phyloP scores from a whole-genome alignment of 106 monocot species.

The Hemerocallis citrina region DNA sequence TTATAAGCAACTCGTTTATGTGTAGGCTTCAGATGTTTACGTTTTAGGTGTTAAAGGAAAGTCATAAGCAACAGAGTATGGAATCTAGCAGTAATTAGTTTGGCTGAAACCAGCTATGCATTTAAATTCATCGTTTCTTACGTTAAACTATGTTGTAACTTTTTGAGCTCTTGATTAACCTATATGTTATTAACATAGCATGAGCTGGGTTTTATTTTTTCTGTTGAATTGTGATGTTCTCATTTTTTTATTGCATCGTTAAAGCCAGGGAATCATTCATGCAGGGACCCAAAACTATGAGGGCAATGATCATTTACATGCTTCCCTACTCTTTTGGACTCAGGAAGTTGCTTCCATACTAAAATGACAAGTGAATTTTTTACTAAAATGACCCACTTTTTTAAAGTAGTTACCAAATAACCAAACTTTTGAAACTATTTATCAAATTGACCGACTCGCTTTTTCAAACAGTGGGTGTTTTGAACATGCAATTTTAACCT shows the following conservation, averaged over 20 bases:
- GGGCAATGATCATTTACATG: background rate
- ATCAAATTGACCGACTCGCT: too few relatives aligned
- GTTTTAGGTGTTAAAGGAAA: too few relatives aligned
- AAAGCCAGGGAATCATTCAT: slow-evolving; percentile 11
- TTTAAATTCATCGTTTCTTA: background rate
- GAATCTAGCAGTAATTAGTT: too few relatives aligned
- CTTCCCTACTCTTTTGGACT: slow-evolving; percentile 4
- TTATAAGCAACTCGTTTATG: too few relatives aligned
- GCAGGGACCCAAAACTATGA: slow-evolving; percentile 5
- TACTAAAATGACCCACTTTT: too few relatives aligned
- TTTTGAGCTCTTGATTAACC: background rate
- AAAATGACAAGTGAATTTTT: too few relatives aligned
- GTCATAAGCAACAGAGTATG: too few relatives aligned
- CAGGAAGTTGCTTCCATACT: slow-evolving; percentile 3
- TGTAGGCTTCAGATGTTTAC: too few relatives aligned
- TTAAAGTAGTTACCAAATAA: too few relatives aligned
- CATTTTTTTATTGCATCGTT: slow-evolving; percentile 7
- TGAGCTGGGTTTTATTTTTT: background rate
- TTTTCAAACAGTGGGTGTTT: too few relatives aligned
- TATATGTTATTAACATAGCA: background rate
- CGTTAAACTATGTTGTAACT: background rate
- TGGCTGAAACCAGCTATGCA: background rate
- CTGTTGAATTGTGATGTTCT: slow-evolving; percentile 1
- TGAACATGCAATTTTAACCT: too few relatives aligned
- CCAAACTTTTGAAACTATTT: too few relatives aligned